These are phyloP conservation scores for Melocanna baccifera DNA, from an alignment of 176 grass and related monocot genomes.

Conservation along the genomic window DNA sequence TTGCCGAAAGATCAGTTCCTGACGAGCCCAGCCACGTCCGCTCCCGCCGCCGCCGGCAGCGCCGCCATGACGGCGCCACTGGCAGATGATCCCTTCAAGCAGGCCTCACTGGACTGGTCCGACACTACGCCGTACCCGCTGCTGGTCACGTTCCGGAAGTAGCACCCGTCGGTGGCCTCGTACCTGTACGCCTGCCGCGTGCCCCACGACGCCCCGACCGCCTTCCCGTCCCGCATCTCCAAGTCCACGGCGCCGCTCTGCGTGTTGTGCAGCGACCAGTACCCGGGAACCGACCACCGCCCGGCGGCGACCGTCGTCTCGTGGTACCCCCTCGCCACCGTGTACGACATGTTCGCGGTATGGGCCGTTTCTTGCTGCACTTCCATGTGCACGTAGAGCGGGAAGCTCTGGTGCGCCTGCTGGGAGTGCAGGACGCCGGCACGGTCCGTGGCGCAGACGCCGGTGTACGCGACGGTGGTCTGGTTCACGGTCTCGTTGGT, in stretches of 20 bases:
- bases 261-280: constrained; percentile 21
- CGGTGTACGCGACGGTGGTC: background rate
- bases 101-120: constrained; percentile 29
- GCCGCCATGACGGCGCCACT: background rate
- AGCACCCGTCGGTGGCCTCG: constrained; percentile 39
- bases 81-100: background rate
- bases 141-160: constrained; percentile 55
- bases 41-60: background rate
- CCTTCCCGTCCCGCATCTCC: background rate
- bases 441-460: background rate
- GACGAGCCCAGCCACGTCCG: background rate
- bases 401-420: background rate
- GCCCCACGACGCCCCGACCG: background rate
- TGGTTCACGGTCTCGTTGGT: background rate
- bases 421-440: background rate
- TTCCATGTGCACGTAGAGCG: background rate
- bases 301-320: constrained; percentile 29
- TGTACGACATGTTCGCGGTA: background rate
- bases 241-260: background rate
- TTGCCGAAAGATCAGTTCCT: background rate
- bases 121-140: constrained; percentile 17
- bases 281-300: background rate
- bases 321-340: background rate
- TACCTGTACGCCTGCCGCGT: background rate
- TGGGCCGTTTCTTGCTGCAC: background rate